These are phyloP conservation scores for Spathaspora gorwiae DNA, from an alignment of 805 yeast species.

Conservation along the genomic window DNA sequence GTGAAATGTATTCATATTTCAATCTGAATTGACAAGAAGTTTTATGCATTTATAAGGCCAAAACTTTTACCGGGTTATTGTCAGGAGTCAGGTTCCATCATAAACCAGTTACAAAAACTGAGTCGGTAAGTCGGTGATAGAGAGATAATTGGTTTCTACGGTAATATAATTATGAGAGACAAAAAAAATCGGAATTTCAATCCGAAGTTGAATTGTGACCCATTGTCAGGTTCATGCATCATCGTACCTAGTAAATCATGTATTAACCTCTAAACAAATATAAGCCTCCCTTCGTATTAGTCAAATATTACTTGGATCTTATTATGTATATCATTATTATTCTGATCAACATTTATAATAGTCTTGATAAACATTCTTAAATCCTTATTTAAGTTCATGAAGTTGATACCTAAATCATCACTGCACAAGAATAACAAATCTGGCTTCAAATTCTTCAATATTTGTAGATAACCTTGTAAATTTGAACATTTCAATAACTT, in stretches of 20 bases:
- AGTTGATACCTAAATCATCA: constrained; percentile 36
- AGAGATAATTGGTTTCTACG: too few relatives aligned
- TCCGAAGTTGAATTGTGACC: neutral
- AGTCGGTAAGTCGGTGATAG: too few relatives aligned
- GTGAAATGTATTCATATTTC: too few relatives aligned
- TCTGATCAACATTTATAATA: constrained; percentile 23
- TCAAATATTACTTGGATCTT: constrained; percentile 10
- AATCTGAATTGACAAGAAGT: too few relatives aligned
- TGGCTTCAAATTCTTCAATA: constrained; percentile 37
- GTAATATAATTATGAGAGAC: neutral
- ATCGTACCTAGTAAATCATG: too few relatives aligned
- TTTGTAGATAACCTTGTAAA: constrained; percentile 36
- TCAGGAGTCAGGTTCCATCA: too few relatives aligned
- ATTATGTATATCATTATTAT: constrained; percentile 10
- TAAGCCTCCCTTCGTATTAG: neutral
- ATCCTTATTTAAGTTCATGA: constrained; percentile 25
- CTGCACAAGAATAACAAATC: constrained; percentile 38
- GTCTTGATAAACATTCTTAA: constrained; percentile 35
- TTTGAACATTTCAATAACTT: constrained; percentile 37
- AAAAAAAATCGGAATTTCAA: neutral
- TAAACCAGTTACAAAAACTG: too few relatives aligned
- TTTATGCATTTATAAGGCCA: too few relatives aligned
- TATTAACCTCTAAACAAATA: too few relatives aligned
- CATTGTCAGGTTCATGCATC: too few relatives aligned
- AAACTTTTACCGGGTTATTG: too few relatives aligned